A percentile compares a stretch with the other conserved stretches of the same genome.
Evolutionary conservation across 768 basidiomycete genomes (phyloP).

Genomic region (Kwoniella sp.): DNA sequence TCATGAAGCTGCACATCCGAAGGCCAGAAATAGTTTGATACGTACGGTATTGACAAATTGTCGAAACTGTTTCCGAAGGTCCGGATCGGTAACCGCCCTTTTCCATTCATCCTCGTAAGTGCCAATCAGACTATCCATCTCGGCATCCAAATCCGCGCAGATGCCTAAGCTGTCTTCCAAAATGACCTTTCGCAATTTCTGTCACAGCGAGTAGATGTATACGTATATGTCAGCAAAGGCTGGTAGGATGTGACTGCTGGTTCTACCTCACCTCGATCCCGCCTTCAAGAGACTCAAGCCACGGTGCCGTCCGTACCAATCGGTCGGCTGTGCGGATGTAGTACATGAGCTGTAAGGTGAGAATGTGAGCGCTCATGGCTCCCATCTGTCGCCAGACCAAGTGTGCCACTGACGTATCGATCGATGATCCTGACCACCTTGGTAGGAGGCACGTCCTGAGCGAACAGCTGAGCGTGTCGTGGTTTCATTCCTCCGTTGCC

Average conservation of each 20-base stretch:
- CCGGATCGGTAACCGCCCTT: constrained; percentile 63
- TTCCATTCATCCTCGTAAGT: constrained; percentile 75
- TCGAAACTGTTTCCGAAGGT: constrained; percentile 62
- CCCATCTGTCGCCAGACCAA: too few species aligned
- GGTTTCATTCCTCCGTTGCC: constrained; percentile 69
- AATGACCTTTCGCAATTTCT: constrained; percentile 66
- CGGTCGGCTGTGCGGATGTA: constrained; percentile 76
- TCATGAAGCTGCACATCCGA: too few species aligned
- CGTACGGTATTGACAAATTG: constrained; percentile 69
- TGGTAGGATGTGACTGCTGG: background rate
- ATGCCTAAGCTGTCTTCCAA: constrained; percentile 74
- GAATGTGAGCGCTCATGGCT: background rate
- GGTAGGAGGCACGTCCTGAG: constrained; percentile 69
- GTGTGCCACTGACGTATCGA: constrained; percentile 62
- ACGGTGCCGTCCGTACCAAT: constrained; percentile 71
- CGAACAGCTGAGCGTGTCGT: constrained; percentile 68
- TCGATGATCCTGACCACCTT: constrained; percentile 67
- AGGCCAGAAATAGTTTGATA: too few species aligned
- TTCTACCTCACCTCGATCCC: constrained; percentile 61
- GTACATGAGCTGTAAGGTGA: constrained; percentile 43
- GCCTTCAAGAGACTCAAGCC: constrained; percentile 72
- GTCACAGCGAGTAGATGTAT: background rate
- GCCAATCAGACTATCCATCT: constrained; percentile 69
- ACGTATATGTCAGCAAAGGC: background rate
- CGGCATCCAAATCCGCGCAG: constrained; percentile 67